A percentile compares a stretch with the other conserved stretches of the same genome.
These are phyloP conservation scores for Grosmannia huntii DNA, from an alignment of 2,329 filamentous ascomycete genomes.

Conservation along the genomic window DNA sequence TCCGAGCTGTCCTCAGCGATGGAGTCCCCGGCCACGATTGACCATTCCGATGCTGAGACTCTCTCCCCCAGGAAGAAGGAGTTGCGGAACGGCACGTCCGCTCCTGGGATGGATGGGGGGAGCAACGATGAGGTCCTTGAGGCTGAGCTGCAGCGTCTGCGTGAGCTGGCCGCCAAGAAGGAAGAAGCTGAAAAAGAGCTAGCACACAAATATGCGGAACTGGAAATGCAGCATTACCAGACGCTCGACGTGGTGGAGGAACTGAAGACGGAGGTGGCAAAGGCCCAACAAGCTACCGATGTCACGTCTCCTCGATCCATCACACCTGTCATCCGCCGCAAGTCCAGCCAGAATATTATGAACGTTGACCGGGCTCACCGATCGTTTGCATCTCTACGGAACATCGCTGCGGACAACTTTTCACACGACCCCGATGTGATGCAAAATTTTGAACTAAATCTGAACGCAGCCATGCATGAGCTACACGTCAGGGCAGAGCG, in stretches of 20 bases:
- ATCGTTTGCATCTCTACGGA: slow-evolving; percentile 78
- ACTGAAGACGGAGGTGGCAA: slow-evolving; percentile 74
- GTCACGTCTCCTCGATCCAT: slow-evolving; percentile 48
- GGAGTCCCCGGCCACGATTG: slow-evolving; percentile 56
- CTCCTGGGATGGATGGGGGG: not conserved
- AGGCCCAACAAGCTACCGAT: slow-evolving; percentile 51
- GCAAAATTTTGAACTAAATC: slow-evolving; percentile 84
- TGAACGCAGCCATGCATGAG: slow-evolving; percentile 88
- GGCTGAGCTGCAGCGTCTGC: slow-evolving; percentile 60
- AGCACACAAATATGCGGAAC: slow-evolving; percentile 64
- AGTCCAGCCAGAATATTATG: slow-evolving; percentile 82
- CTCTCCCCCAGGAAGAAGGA: slow-evolving; percentile 16
- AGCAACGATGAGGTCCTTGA: slow-evolving; percentile 21
- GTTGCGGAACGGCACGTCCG: not conserved
- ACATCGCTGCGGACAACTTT: slow-evolving; percentile 78
- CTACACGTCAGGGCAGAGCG: slow-evolving; percentile 76
- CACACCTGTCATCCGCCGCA: slow-evolving; percentile 77
- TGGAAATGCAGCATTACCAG: slow-evolving; percentile 71
- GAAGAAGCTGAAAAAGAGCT: slow-evolving; percentile 63
- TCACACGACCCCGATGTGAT: slow-evolving; percentile 69
- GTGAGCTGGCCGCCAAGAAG: slow-evolving; percentile 59
- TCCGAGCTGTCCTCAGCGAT: slow-evolving; percentile 85
- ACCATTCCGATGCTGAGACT: slow-evolving; percentile 48
- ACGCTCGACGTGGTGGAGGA: slow-evolving; percentile 80
- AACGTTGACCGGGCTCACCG: slow-evolving; percentile 83